Percentiles rank a stretch among this genome's conserved stretches.
Conservation (phyloP, 768 basidiomycete species). For the Daedaleopsis sinensis region DNA sequence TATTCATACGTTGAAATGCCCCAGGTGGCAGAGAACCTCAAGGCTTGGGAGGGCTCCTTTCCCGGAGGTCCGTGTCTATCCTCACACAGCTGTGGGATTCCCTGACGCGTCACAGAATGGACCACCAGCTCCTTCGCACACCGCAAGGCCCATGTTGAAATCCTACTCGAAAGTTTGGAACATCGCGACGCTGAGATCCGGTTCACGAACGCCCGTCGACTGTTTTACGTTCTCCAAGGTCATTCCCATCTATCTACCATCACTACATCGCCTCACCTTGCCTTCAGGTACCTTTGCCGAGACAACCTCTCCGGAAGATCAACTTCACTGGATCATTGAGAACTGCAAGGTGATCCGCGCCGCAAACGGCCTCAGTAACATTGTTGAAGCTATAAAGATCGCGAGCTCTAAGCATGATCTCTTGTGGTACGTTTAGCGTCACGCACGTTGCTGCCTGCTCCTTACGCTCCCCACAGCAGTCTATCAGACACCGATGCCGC, state of each 20-base stretch:
- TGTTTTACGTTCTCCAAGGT: slow-evolving; percentile 96
- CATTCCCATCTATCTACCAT: slow-evolving; percentile 11
- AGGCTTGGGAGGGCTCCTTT: slow-evolving; percentile 87
- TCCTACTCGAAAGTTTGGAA: slow-evolving; percentile 85
- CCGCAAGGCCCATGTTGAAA: slow-evolving; percentile 74
- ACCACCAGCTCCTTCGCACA: slow-evolving; percentile 62
- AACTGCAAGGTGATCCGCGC: slow-evolving; percentile 86
- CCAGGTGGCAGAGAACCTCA: slow-evolving; percentile 84
- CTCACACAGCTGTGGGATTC: slow-evolving; percentile 12
- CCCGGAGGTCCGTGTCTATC: slow-evolving; percentile 57
- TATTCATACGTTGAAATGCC: slow-evolving; percentile 97
- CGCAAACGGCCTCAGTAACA: slow-evolving; percentile 80
- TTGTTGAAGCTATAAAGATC: slow-evolving; percentile 89
- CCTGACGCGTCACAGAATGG: slow-evolving; percentile 61
- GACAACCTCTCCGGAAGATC: slow-evolving; percentile 89
- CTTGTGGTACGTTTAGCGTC: slow-evolving; percentile 56
- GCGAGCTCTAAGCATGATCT: slow-evolving; percentile 87
- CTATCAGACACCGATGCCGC: slow-evolving; percentile 75
- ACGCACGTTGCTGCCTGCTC: background rate
- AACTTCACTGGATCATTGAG: slow-evolving; percentile 94
- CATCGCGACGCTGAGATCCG: slow-evolving; percentile 83
- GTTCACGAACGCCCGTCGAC: slow-evolving; percentile 81
- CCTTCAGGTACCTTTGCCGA: slow-evolving; percentile 84
- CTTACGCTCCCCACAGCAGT: slow-evolving; percentile 47
- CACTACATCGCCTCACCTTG: slow-evolving; percentile 8